Conservation (phyloP, 2,329 filamentous ascomycete genomes). For the Aspergillus niger region DNA sequence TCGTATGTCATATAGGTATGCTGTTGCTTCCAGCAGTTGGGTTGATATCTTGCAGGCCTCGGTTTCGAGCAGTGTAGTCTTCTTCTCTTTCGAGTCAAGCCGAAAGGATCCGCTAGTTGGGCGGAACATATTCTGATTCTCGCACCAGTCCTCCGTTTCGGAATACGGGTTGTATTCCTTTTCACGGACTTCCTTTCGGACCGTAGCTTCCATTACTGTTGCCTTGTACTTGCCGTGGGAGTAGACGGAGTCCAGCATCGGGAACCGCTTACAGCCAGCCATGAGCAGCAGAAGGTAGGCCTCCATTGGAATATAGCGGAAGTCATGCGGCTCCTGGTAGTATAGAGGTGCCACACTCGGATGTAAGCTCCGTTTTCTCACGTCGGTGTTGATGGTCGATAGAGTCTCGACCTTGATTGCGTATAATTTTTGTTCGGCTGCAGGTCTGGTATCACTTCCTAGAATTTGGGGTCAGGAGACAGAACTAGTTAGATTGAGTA, state of each 20-base stretch:
- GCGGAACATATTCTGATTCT: too few species aligned
- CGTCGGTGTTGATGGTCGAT: neutral
- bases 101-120: too few species aligned
- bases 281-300: constrained; percentile 30
- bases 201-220: constrained; percentile 33
- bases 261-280: constrained; percentile 29
- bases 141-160: too few species aligned
- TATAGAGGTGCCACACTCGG: neutral
- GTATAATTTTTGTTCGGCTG: neutral
- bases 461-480: neutral
- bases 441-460: neutral
- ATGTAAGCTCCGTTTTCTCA: neutral
- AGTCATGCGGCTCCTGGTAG: too few species aligned
- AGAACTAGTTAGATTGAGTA: neutral
- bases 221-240: constrained; percentile 24
- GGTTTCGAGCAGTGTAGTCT: too few species aligned
- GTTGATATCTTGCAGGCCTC: constrained; percentile 23
- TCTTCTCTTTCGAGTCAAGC: too few species aligned
- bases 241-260: constrained; percentile 32
- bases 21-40: constrained; percentile 32
- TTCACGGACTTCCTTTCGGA: constrained; percentile 21
- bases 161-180: neutral
- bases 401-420: constrained; percentile 3
- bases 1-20: constrained; percentile 33
- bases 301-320: constrained; percentile 24